Evolutionary conservation across 2,329 filamentous ascomycete genomes (phyloP).

Genomic region (Pleomassaria siparia): DNA sequence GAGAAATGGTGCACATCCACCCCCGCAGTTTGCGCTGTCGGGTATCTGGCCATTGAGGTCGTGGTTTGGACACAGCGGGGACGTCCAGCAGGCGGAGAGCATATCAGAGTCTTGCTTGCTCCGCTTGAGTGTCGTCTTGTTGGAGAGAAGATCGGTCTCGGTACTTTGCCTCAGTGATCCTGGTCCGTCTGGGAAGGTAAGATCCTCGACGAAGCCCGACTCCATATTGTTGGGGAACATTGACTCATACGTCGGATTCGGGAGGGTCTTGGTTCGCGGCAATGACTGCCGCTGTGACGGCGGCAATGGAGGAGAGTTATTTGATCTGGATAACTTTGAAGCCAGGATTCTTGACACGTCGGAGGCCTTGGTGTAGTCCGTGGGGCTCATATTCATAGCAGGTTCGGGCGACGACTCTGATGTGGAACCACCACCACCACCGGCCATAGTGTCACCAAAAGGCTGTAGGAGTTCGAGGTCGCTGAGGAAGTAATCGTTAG

Average conservation of each 20-base stretch:
- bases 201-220: conserved; percentile 38
- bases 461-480: conserved; percentile 43
- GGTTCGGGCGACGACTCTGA: conserved; percentile 44
- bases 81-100: conserved; percentile 46
- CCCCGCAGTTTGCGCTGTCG: conserved; percentile 44
- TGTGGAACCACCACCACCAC: conserved; percentile 34
- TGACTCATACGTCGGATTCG: conserved; percentile 39
- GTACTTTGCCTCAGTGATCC: conserved; percentile 17
- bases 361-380: conserved; percentile 12
- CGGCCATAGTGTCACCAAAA: conserved; percentile 34
- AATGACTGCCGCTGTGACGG: conserved; percentile 24
- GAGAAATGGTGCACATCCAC: conserved; percentile 44
- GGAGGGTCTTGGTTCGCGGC: conserved; percentile 34
- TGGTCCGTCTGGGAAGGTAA: conserved; percentile 41
- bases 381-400: conserved; percentile 18
- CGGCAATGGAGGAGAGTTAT: conserved; percentile 30
- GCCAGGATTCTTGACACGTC: conserved; percentile 25
- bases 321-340: conserved; percentile 19
- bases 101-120: conserved; percentile 39
- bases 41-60: conserved; percentile 40
- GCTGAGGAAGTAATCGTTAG: conserved; percentile 45
- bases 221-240: conserved; percentile 41
- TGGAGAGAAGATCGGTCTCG: conserved; percentile 16
- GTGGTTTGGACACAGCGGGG: conserved; percentile 45
- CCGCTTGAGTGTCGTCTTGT: conserved; percentile 32